Conservation (phyloP, 2,329 filamentous ascomycete genomes). For the Tolypocladium cylindrosporum region DNA sequence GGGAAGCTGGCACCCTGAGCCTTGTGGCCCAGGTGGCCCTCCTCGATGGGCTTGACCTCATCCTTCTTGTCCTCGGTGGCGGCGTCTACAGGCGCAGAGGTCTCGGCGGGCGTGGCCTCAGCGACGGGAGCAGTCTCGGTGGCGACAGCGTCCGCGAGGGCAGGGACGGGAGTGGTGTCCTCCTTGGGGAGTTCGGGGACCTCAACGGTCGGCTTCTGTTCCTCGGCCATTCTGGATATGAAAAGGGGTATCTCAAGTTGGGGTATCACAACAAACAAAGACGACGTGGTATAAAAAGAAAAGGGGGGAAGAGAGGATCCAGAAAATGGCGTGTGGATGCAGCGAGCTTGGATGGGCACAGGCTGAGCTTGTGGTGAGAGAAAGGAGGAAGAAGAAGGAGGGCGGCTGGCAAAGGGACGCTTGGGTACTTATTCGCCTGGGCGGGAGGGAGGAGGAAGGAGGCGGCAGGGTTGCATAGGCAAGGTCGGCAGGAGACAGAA, state of each 20-base stretch:
- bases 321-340: conserved; percentile 19
- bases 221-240: conserved; percentile 59
- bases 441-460: conserved; percentile 6
- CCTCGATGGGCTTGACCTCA: conserved; percentile 61
- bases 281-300: conserved; percentile 28
- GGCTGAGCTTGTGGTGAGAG: conserved; percentile 22
- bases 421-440: conserved; percentile 32
- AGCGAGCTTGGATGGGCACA: conserved; percentile 15
- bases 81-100: conserved; percentile 29
- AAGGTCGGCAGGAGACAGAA: conserved; percentile 1
- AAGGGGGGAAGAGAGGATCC: conserved; percentile 21
- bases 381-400: conserved; percentile 19
- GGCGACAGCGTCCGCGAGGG: conserved; percentile 24
- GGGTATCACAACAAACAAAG: conserved; percentile 43
- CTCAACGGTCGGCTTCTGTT: conserved; percentile 53
- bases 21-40: conserved; percentile 86
- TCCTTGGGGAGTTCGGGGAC: conserved; percentile 37
- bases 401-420: conserved; percentile 19
- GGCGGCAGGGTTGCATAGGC: conserved; percentile 7
- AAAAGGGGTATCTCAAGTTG: conserved; percentile 30
- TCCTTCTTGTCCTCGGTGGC: conserved; percentile 33
- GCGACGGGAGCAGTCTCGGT: conserved; percentile 30
- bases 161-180: conserved; percentile 35
- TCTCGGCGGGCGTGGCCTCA: conserved; percentile 27
- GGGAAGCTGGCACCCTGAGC: conserved; percentile 68